Conservation (phyloP, 495 filamentous ascomycete genomes). For the Sordaria brevicollis region DNA sequence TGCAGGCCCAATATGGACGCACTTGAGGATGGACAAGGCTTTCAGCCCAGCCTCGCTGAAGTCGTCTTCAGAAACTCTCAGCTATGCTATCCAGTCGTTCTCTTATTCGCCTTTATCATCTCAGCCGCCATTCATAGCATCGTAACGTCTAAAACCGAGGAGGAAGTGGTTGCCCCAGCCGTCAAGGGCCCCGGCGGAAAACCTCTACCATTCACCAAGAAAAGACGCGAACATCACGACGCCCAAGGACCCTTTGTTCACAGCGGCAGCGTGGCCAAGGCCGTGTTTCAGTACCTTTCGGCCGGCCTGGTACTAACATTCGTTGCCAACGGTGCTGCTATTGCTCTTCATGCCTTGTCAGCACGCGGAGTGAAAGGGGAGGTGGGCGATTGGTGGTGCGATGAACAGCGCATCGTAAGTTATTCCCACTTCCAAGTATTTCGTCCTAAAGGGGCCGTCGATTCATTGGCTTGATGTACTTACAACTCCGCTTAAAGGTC, state of each 20-base stretch:
- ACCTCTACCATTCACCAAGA: slow-evolving; percentile 55
- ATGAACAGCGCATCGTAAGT: slow-evolving; percentile 73
- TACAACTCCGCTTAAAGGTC: slow-evolving; percentile 42
- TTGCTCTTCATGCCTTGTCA: slow-evolving; percentile 65
- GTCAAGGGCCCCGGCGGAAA: slow-evolving; percentile 66
- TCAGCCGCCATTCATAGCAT: slow-evolving; percentile 34
- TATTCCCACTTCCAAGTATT: background rate
- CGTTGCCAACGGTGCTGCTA: slow-evolving; percentile 59
- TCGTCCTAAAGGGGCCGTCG: background rate
- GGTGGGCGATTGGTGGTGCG: slow-evolving; percentile 67
- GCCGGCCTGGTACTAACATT: slow-evolving; percentile 58
- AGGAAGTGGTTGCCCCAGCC: slow-evolving; percentile 26
- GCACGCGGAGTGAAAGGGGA: slow-evolving; percentile 32
- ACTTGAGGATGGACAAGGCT: slow-evolving; percentile 1
- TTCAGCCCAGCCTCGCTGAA: slow-evolving; percentile 20
- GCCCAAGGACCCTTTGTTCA: slow-evolving; percentile 25
- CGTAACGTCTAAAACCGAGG: slow-evolving; percentile 32
- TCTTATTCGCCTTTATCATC: slow-evolving; percentile 32
- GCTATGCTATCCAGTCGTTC: slow-evolving; percentile 32
- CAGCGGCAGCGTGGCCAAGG: slow-evolving; percentile 47
- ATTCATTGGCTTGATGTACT: background rate
- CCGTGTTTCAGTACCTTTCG: slow-evolving; percentile 66
- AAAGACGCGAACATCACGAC: slow-evolving; percentile 28
- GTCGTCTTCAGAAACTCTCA: slow-evolving; percentile 26
- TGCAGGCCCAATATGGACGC: slow-evolving; percentile 20